Conservation (phyloP, 1,139 yeast species). For the Magnusiomyces sp. region DNA sequence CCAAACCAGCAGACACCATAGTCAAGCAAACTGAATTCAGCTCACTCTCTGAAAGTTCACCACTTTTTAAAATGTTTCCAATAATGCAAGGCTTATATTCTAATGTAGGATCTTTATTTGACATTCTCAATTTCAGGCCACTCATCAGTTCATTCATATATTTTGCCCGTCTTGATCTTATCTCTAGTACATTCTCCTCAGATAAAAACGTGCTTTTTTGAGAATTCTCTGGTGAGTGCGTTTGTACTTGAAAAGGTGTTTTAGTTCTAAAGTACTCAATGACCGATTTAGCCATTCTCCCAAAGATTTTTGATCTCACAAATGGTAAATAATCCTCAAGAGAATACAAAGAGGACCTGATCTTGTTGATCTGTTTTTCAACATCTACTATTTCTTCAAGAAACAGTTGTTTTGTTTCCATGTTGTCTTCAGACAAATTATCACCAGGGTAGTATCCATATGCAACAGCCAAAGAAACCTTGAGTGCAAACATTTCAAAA, state of each 20-base stretch:
- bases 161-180: constrained; percentile 42
- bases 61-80: constrained; percentile 12
- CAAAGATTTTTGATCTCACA: constrained; percentile 29
- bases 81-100: neutral
- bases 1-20: constrained; percentile 73
- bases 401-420: constrained; percentile 24
- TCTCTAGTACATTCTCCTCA: constrained; percentile 29
- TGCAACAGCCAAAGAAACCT: constrained; percentile 28
- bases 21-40: constrained; percentile 59
- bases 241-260: neutral
- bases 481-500: constrained; percentile 48
- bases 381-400: constrained; percentile 51
- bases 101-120: neutral
- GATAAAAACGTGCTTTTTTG: neutral
- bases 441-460: constrained; percentile 46
- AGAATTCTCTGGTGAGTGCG: neutral
- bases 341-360: constrained; percentile 57
- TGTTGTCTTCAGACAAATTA: no score
- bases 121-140: constrained; percentile 17
- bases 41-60: constrained; percentile 36
- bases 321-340: constrained; percentile 54
- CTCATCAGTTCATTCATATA: constrained; percentile 43
- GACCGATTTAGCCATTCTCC: constrained; percentile 24
- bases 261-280: constrained; percentile 15
- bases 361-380: constrained; percentile 55